These are phyloP conservation scores for Thermothelomyces thermophilus DNA, from an alignment of 2,329 filamentous ascomycete species.

Conservation along the genomic window DNA sequence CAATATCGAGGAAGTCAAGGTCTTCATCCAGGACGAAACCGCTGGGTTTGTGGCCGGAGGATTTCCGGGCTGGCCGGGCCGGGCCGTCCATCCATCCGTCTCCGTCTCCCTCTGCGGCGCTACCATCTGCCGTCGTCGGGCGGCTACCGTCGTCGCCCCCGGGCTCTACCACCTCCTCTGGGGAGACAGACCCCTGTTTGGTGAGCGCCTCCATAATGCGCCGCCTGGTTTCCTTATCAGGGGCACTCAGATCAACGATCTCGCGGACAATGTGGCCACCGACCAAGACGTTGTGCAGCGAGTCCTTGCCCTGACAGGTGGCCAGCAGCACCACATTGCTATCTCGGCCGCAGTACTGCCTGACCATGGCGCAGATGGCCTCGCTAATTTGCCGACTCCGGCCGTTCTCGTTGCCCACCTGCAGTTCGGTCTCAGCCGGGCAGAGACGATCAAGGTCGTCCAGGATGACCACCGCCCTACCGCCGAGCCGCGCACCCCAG, in stretches of 20 bases:
- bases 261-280: conserved; percentile 90
- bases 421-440: conserved; percentile 86
- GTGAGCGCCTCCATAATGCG: conserved; percentile 78
- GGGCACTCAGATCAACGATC: conserved; percentile 81
- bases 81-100: conserved; percentile 70
- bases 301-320: conserved; percentile 88
- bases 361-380: conserved; percentile 72
- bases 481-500: conserved; percentile 85
- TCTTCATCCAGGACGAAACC: conserved; percentile 69
- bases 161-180: conserved; percentile 33
- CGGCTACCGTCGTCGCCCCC: conserved; percentile 42
- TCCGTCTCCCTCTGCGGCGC: conserved; percentile 42
- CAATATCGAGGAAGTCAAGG: conserved; percentile 86
- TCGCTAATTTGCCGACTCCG: conserved; percentile 90
- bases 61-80: conserved; percentile 46
- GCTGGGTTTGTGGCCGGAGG: conserved; percentile 34
- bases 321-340: conserved; percentile 81
- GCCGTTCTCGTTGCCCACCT: conserved; percentile 88
- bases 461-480: conserved; percentile 75
- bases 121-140: conserved; percentile 51
- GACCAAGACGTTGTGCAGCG: conserved; percentile 81
- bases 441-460: conserved; percentile 93
- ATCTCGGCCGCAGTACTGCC: conserved; percentile 73
- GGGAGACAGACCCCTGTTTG: conserved; percentile 42
- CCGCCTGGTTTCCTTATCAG: conserved; percentile 82